phyloP scores from a whole-genome alignment of 1,284 basidiomycete genomes.

The Athelia psychrophila region DNA sequence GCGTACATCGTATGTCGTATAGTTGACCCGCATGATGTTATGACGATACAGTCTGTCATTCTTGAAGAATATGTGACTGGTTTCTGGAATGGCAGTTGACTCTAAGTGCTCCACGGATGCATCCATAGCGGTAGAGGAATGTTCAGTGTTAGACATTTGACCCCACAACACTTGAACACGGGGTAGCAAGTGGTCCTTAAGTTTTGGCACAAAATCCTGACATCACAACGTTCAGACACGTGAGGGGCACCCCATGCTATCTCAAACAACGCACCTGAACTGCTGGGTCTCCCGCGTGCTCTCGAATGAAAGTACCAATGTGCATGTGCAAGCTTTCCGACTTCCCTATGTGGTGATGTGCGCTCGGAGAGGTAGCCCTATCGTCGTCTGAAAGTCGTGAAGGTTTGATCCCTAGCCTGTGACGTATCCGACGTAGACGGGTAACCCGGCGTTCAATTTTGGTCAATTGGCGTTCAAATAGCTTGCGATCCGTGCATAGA shows the following conservation, averaged over 20 bases:
- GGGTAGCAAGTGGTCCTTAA: conserved; percentile 5
- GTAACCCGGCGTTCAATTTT: conserved; percentile 6
- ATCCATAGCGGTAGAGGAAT: background rate
- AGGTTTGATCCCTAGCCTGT: background rate
- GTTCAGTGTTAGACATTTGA: background rate
- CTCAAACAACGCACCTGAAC: background rate
- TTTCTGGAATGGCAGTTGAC: background rate
- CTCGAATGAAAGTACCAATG: background rate
- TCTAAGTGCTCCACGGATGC: conserved; percentile 8
- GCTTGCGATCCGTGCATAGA: conserved; percentile 21
- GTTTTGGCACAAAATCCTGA: conserved; percentile 8
- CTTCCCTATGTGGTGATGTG: background rate
- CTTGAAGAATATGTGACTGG: conserved; percentile 19
- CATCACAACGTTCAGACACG: background rate
- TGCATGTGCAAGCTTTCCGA: background rate
- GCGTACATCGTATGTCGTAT: conserved; percentile 41
- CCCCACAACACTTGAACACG: background rate
- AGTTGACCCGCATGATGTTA: conserved; percentile 34
- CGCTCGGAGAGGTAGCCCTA: background rate
- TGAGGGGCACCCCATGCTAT: background rate
- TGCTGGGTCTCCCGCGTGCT: conserved; percentile 9
- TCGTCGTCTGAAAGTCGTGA: conserved; percentile 1
- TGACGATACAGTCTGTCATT: conserved; percentile 25
- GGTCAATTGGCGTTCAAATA: conserved; percentile 21
- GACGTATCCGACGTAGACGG: conserved; percentile 3